A percentile compares a stretch with the other conserved stretches of the same genome.
These are phyloP conservation scores for Fusarium chaquense DNA, from an alignment of 2,329 filamentous ascomycete genomes.

Conservation along the genomic window DNA sequence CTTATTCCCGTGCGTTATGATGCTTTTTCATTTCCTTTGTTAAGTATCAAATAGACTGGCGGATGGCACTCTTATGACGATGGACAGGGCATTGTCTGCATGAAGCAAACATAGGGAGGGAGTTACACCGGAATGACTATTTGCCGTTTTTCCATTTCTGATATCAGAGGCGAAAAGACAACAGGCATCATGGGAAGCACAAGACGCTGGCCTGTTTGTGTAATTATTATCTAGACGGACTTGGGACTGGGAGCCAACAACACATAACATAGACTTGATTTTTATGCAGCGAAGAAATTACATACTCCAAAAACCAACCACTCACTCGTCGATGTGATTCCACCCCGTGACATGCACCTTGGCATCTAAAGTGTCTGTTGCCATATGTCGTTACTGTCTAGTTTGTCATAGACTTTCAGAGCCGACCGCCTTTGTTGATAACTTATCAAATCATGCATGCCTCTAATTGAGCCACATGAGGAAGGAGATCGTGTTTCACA, in stretches of 20 bases:
- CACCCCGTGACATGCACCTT: background rate
- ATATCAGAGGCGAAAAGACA: conserved; percentile 31
- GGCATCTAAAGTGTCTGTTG: background rate
- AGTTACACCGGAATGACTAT: conserved; percentile 45
- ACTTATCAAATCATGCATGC: background rate
- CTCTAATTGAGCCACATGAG: conserved; percentile 18
- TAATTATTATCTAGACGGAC: conserved; percentile 47
- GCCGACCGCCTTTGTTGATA: background rate
- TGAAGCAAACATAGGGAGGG: conserved; percentile 44
- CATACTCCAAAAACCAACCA: background rate
- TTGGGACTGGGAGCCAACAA: conserved; percentile 35
- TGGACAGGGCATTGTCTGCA: conserved; percentile 45
- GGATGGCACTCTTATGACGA: conserved; percentile 47
- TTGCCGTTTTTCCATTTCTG: conserved; percentile 32
- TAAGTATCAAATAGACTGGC: conserved; percentile 49
- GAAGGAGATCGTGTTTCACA: conserved; percentile 14
- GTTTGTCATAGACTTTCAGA: background rate
- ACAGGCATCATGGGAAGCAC: conserved; percentile 45
- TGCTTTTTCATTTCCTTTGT: conserved; percentile 42
- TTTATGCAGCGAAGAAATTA: conserved; percentile 29
- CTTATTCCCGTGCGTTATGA: conserved; percentile 29
- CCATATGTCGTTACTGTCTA: no score
- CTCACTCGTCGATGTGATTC: background rate
- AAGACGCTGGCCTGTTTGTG: conserved; percentile 48
- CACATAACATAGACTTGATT: conserved; percentile 42